phyloP scores from a whole-genome alignment of 257 asterid species.

The Eucommia ulmoides region DNA sequence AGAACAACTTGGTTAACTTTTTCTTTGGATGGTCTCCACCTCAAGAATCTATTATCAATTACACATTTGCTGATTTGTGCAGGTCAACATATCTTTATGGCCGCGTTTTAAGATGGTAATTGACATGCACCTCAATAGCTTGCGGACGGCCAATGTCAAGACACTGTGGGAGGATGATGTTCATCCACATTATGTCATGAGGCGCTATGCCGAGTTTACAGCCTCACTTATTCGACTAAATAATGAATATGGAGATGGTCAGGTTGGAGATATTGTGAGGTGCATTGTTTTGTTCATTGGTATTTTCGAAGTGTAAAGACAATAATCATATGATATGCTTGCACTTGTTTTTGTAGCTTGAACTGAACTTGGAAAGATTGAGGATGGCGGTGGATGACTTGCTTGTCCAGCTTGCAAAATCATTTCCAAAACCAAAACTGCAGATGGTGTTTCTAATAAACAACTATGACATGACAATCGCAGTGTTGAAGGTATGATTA shows the following conservation, averaged over 20 bases:
- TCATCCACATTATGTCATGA: constrained; percentile 95
- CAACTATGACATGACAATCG: constrained; percentile 94
- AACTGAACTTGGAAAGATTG: constrained; percentile 87
- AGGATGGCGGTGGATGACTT: constrained; percentile 93
- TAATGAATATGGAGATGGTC: constrained; percentile 94
- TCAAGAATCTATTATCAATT: not conserved
- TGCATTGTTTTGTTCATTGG: not conserved
- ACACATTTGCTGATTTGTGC: constrained; percentile 13
- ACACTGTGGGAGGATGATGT: constrained; percentile 98
- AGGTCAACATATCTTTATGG: constrained; percentile 94
- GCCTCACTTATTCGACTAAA: constrained; percentile 92
- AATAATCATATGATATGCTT: constrained; percentile 3
- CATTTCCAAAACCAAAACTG: constrained; percentile 63
- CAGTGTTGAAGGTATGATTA: constrained; percentile 73
- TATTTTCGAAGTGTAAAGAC: not conserved
- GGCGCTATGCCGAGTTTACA: constrained; percentile 97
- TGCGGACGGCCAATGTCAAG: constrained; percentile 74
- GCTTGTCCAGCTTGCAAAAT: constrained; percentile 79
- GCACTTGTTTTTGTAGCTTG: constrained; percentile 45
- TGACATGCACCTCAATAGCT: constrained; percentile 92
- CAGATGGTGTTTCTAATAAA: constrained; percentile 86
- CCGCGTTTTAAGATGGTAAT: constrained; percentile 99
- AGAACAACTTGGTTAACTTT: not conserved
- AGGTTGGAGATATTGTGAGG: constrained; percentile 39
- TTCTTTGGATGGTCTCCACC: not conserved